Percentiles rank a stretch among this genome's conserved stretches.
phyloP scores from a whole-genome alignment of 2,329 filamentous ascomycete species.

The Cryoendolithus antarcticus region DNA sequence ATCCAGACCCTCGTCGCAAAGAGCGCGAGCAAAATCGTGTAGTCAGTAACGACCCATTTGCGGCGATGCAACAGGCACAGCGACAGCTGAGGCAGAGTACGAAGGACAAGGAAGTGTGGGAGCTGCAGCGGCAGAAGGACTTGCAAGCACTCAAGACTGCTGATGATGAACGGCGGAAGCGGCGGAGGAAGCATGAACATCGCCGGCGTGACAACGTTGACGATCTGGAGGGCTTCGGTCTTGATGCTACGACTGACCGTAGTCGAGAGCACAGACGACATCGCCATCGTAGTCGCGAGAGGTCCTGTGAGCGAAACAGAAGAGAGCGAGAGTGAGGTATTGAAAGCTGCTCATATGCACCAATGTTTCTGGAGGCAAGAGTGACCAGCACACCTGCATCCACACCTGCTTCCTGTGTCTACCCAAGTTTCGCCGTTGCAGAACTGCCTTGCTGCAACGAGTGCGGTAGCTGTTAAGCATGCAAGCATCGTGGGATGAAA shows the following conservation, averaged over 20 bases:
- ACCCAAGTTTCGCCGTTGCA: no score
- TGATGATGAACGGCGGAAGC: conserved; percentile 6
- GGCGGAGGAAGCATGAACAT: conserved; percentile 5
- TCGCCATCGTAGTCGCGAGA: conserved; percentile 11
- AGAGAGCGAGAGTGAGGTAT: no score
- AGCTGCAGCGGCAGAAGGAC: conserved; percentile 40
- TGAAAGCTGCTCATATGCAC: no score
- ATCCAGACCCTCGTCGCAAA: conserved; percentile 60
- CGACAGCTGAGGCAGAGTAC: conserved; percentile 60
- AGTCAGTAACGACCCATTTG: conserved; percentile 63
- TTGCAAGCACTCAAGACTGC: conserved; percentile 26
- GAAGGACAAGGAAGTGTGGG: conserved; percentile 45
- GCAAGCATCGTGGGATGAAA: no score
- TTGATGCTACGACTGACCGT: conserved; percentile 14
- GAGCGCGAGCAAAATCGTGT: conserved; percentile 58
- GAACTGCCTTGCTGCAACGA: no score
- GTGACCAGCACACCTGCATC: no score
- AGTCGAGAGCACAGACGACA: conserved; percentile 7
- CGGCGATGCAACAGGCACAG: conserved; percentile 71
- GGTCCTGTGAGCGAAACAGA: conserved; percentile 1
- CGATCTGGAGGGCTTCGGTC: conserved; percentile 20
- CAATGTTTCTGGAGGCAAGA: no score
- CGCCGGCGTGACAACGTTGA: conserved; percentile 15
- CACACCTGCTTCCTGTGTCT: no score
- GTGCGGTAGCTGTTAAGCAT: no score